phyloP scores from a whole-genome alignment of 768 basidiomycete genomes.

The Cubamyces lactineus region DNA sequence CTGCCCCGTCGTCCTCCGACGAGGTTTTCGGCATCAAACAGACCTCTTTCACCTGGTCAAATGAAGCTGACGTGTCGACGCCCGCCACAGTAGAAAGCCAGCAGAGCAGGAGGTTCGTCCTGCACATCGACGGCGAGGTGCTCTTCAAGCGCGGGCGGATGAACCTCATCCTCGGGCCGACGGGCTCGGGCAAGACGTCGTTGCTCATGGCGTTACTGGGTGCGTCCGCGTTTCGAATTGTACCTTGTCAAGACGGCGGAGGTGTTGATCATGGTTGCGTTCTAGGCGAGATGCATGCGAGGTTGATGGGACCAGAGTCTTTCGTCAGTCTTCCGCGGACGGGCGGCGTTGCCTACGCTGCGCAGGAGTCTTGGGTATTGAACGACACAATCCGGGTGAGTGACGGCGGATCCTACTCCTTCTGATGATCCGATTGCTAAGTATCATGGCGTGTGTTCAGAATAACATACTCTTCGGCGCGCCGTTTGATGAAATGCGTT shows the following conservation, averaged over 20 bases:
- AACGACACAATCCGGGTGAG: slow-evolving; percentile 70
- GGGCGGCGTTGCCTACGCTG: slow-evolving; percentile 74
- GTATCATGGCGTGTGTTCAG: slow-evolving; percentile 25
- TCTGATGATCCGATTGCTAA: not conserved
- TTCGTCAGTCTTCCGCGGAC: slow-evolving; percentile 72
- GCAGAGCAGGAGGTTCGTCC: slow-evolving; percentile 45
- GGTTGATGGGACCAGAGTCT: slow-evolving; percentile 51
- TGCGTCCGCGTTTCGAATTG: not conserved
- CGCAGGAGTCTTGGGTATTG: slow-evolving; percentile 84
- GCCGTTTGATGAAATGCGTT: slow-evolving; percentile 47
- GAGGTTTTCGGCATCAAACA: slow-evolving; percentile 55
- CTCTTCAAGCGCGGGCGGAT: slow-evolving; percentile 53
- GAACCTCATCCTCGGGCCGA: slow-evolving; percentile 61
- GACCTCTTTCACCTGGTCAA: slow-evolving; percentile 60
- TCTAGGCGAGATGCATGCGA: slow-evolving; percentile 65
- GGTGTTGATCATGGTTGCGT: too few species aligned
- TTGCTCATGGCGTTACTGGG: slow-evolving; percentile 38
- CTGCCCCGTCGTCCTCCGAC: not conserved
- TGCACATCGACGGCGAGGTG: slow-evolving; percentile 53
- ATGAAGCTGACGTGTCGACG: slow-evolving; percentile 37
- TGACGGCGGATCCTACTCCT: not conserved
- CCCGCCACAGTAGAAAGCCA: slow-evolving; percentile 29
- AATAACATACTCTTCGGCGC: slow-evolving; percentile 55
- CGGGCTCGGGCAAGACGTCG: slow-evolving; percentile 61
- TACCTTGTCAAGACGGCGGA: too few species aligned